Evolutionary conservation across 73 alveolate genomes (phyloP), one percentile per base, ranked within the genome.

Genomic region (Paramecium sexaurelia): DNA sequence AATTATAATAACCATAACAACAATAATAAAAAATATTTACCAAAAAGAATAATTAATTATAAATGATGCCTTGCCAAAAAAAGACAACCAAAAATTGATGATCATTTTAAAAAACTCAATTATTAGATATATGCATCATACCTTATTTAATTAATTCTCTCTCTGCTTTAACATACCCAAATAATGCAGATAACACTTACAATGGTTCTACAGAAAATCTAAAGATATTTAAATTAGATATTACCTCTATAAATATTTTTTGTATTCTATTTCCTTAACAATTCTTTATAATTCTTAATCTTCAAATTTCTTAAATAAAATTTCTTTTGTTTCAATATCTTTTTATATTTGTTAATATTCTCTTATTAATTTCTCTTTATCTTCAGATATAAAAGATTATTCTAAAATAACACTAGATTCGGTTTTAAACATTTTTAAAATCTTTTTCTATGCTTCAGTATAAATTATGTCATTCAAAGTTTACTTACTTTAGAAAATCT

Each of bases 81-180:
- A 71, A 71, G 24, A 29, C 37, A 4, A 66, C 20, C 27, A 66
- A 66, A 66, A 26, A 20, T 29, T 66, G 13, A 66, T 66, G 43
- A 66, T 66, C 27, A 66, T 10, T 66, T 66, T 61, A 4, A 71
- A 9, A 36, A 71, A 71, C 37, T 71, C 86, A 71, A 40, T 36
- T 71, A 71, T 33, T 20, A 2, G 56, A 35, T 71, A 35, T 71
- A 71, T 71, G 86, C 75, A 43, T 78, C 68, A 78, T 78, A 9
- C 90, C 90, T n/a, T 78, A 24, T 78, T 78, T 78, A 17, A 78
- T 78, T 17, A 78, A 33, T 45, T 78, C 90, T 41, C 90, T 78
- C 36, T 78, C 90, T 45, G 90, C 90, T 39, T 45, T 78, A 15
- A 29, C 39, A 78, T 78, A 78, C 13, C 90, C 90, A 78, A 78